Conservation (phyloP, 2,329 filamentous ascomycete species). For the Curvularia spicifera region DNA sequence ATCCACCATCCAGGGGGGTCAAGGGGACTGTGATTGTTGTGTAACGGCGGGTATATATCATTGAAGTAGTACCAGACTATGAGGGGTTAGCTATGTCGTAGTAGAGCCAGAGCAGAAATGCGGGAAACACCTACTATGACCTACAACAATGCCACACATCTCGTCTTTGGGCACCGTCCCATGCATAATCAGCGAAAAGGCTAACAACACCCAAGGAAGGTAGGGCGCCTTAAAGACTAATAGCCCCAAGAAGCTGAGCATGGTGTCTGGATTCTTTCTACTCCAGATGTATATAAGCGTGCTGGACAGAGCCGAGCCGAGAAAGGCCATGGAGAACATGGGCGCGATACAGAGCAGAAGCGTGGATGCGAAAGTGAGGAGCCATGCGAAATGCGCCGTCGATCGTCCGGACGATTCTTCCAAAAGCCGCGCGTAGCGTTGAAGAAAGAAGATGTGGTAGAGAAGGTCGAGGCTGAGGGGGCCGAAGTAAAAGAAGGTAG, state of each 20-base stretch:
- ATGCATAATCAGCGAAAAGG: conserved; percentile 89
- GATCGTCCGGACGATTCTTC: conserved; percentile 94
- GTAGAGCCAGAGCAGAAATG: not conserved
- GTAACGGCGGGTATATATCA: conserved; percentile 92
- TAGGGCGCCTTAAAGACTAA: conserved; percentile 93
- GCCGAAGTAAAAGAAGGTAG: conserved; percentile 97
- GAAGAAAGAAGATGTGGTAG: conserved; percentile 98
- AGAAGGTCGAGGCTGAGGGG: conserved; percentile 91
- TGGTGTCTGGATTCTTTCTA: conserved; percentile 87
- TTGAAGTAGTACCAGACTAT: conserved; percentile 95
- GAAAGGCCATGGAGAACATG: conserved; percentile 87
- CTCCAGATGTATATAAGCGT: conserved; percentile 99
- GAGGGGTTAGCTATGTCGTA: conserved; percentile 12
- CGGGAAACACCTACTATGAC: conserved; percentile 64
- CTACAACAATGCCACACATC: conserved; percentile 91
- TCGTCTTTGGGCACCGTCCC: conserved; percentile 92
- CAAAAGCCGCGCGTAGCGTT: conserved; percentile 91
- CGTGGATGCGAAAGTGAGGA: conserved; percentile 82
- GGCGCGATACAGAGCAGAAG: conserved; percentile 83
- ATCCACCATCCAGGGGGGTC: conserved; percentile 93
- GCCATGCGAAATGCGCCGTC: conserved; percentile 93
- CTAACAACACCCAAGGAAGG: conserved; percentile 93
- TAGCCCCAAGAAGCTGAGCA: conserved; percentile 83
- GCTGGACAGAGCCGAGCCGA: conserved; percentile 90
- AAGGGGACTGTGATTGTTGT: conserved; percentile 82